Evolutionary conservation across 495 filamentous ascomycete genomes (phyloP), one percentile per base, ranked within the genome.

Genomic region (Penicillium coprophilum): DNA sequence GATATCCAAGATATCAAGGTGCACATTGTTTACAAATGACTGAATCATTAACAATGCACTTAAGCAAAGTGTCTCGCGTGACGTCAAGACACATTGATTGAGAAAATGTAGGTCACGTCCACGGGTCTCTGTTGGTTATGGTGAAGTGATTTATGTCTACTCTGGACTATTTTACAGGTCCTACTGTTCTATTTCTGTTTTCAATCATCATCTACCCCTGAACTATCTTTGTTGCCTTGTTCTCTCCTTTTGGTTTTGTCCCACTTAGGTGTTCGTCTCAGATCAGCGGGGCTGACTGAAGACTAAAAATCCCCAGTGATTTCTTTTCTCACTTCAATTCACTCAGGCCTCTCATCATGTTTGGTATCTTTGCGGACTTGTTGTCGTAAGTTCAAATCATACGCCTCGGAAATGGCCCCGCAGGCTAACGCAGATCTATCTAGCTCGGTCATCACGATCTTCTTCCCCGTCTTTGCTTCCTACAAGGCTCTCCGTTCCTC

Each of bases 401-500:
- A 38, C n/a, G n/a, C 31, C 32, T 27, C 20, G 1, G n/a, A 34
- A 38, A 34, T n/a, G 15, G 41, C 15, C 36, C 41, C 51, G 19
- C 15, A 46, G 59, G 39, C 57, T 59, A 66, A 73, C 57, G 10
- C 40, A 53, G 10, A 32, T 24, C 11, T 55, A 30, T 57, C 47
- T 57, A 73, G 77, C 75, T 96, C 92, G 54, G 74, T 94, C 66
- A 85, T 90, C 53, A 94, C 91, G 55, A 92, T 97, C 68, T 82
- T 96, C 71, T 92, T 99, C 75, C 94, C 94, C 56, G 83, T 96
- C 50, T 99, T 96, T 75, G 93, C 93, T 55, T 96, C 92, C 55
- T 97, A 96, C 83, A 97, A 97, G 79, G 95, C 94, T 38, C 89
- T 99, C 62, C 91, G 92, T 71, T 91, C 91, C 20, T 87, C 88